Conservation (phyloP, 106 monocot species). For the Xerophyta viscosa region DNA sequence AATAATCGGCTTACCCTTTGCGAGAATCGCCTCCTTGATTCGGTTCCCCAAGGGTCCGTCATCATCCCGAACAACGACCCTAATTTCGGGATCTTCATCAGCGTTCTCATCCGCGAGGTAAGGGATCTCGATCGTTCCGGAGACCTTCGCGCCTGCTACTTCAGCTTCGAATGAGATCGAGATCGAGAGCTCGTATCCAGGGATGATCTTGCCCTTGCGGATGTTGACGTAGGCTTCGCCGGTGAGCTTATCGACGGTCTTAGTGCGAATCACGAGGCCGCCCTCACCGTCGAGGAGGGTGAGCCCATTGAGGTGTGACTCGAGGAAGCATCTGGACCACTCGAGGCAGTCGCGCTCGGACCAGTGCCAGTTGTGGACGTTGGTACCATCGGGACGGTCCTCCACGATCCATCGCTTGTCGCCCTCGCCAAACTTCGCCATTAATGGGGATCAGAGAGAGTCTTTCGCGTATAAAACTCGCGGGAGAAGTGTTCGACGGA, state of each 20-base stretch:
- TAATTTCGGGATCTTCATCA: constrained; percentile 83
- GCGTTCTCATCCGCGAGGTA: constrained; percentile 98
- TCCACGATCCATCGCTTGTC: constrained; percentile 99
- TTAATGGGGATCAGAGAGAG: constrained; percentile 12
- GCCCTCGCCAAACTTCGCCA: constrained; percentile 95
- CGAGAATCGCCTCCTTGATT: constrained; percentile 66
- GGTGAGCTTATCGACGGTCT: constrained; percentile 56
- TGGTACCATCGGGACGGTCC: constrained; percentile 86
- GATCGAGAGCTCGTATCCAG: constrained; percentile 89
- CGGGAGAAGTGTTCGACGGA: no score
- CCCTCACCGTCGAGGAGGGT: constrained; percentile 50
- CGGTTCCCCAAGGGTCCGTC: constrained; percentile 43
- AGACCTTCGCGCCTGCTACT: constrained; percentile 18
- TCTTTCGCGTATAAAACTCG: background rate
- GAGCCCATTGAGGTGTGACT: constrained; percentile 53
- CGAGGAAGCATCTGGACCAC: constrained; percentile 70
- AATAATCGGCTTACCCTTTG: constrained; percentile 62
- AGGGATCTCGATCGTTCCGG: constrained; percentile 68
- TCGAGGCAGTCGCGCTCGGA: constrained; percentile 91
- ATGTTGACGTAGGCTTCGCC: constrained; percentile 96
- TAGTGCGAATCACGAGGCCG: constrained; percentile 49
- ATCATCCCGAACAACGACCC: constrained; percentile 45
- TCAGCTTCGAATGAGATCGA: constrained; percentile 67
- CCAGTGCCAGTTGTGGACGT: constrained; percentile 99
- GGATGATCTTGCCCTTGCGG: constrained; percentile 96